A percentile compares a stretch with the other conserved stretches of the same genome.
phyloP scores from a whole-genome alignment of 306 rosid species.

The Carpinus viminea region DNA sequence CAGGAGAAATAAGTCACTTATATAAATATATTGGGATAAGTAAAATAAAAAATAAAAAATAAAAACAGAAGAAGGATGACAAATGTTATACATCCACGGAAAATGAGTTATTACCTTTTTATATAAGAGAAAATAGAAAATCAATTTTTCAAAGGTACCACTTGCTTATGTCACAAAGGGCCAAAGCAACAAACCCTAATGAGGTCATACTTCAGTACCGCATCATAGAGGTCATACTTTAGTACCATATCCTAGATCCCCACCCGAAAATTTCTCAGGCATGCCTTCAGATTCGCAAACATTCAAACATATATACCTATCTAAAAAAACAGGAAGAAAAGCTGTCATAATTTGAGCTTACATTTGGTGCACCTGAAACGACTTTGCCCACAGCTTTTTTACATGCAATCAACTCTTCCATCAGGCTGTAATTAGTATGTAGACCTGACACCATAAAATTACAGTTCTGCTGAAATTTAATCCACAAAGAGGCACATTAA shows the following conservation, averaged over 20 bases:
- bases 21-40: neutral
- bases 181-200: neutral
- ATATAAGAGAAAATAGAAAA: neutral
- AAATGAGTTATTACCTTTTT: too few species aligned
- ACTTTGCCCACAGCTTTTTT: constrained; percentile 85
- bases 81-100: neutral
- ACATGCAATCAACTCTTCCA: constrained; percentile 97
- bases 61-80: neutral
- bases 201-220: neutral
- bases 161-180: neutral
- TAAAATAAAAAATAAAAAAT: too few species aligned
- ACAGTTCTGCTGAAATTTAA: constrained; percentile 17
- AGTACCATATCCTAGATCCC: neutral
- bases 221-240: neutral
- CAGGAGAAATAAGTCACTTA: neutral
- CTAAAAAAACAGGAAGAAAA: neutral
- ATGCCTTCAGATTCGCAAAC: constrained; percentile 18
- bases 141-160: neutral
- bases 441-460: constrained; percentile 61
- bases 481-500: constrained; percentile 15
- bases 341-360: constrained; percentile 39
- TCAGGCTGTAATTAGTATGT: constrained; percentile 91
- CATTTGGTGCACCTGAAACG: constrained; percentile 85
- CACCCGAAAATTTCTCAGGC: constrained; percentile 1
- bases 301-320: neutral